phyloP scores from a whole-genome alignment of 768 basidiomycete species.

The Naganishia randhawae region DNA sequence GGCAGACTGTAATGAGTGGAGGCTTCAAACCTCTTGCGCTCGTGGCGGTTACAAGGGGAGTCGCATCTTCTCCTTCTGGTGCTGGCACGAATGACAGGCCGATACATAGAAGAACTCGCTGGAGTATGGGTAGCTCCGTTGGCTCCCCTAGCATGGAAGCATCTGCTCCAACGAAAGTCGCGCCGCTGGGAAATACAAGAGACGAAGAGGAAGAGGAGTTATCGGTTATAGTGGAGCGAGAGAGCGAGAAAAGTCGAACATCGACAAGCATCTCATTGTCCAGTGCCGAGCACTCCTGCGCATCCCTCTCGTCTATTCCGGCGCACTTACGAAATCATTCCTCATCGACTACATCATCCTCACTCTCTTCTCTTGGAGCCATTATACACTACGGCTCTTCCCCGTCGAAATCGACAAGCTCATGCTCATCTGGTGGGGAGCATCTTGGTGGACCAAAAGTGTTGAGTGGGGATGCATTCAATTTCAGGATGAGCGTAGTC shows the following conservation, averaged over 20 bases:
- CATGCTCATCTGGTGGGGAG: conserved; percentile 30
- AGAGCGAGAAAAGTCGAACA: conserved; percentile 18
- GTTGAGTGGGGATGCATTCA: conserved; percentile 28
- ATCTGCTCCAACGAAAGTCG: neutral
- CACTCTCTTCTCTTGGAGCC: conserved; percentile 27
- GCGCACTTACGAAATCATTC: conserved; percentile 30
- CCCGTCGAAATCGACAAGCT: conserved; percentile 9
- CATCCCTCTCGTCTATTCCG: conserved; percentile 23
- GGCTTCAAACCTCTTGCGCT: conserved; percentile 23
- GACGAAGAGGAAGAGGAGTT: conserved; percentile 22
- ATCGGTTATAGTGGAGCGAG: conserved; percentile 13
- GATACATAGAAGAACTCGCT: conserved; percentile 8
- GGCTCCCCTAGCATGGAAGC: neutral
- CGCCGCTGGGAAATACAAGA: neutral
- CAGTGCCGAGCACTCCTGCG: conserved; percentile 6
- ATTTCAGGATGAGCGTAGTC: conserved; percentile 31
- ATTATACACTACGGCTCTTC: conserved; percentile 23
- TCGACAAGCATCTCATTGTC: neutral
- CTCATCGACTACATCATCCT: conserved; percentile 22
- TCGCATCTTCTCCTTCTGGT: neutral
- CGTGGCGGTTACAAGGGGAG: conserved; percentile 5
- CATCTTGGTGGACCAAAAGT: conserved; percentile 30
- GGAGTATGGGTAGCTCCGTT: conserved; percentile 15
- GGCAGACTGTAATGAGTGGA: conserved; percentile 19
- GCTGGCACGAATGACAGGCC: neutral